Evolutionary conservation across 768 basidiomycete species (phyloP).

Genomic region (Hypsizygus marmoreus): DNA sequence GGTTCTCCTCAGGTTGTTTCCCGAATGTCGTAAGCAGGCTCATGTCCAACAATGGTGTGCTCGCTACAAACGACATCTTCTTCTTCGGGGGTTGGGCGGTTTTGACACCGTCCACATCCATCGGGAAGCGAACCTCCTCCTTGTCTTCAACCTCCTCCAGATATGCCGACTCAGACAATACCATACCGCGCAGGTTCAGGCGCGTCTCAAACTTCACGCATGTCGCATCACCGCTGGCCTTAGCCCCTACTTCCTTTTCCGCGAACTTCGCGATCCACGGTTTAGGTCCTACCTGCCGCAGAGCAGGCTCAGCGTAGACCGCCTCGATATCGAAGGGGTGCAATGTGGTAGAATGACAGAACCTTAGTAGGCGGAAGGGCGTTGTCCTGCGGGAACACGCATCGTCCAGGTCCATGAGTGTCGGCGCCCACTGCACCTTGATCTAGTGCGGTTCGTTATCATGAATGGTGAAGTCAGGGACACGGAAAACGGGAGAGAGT

Average conservation of each 20-base stretch:
- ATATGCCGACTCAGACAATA: slow-evolving; percentile 87
- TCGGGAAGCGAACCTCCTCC: slow-evolving; percentile 66
- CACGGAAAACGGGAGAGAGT: slow-evolving; percentile 97
- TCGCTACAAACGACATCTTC: slow-evolving; percentile 78
- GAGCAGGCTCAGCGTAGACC: slow-evolving; percentile 69
- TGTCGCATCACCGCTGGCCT: slow-evolving; percentile 70
- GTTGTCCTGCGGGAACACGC: slow-evolving; percentile 93
- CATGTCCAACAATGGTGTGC: slow-evolving; percentile 65
- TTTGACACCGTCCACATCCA: slow-evolving; percentile 62
- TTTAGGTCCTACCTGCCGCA: slow-evolving; percentile 78
- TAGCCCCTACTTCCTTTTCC: slow-evolving; percentile 76
- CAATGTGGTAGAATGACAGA: slow-evolving; percentile 91
- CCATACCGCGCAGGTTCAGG: slow-evolving; percentile 81
- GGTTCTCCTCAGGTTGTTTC: slow-evolving; percentile 84
- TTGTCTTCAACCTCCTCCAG: slow-evolving; percentile 80
- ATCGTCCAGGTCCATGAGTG: slow-evolving; percentile 76
- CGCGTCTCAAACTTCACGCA: slow-evolving; percentile 91
- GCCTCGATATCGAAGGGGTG: slow-evolving; percentile 89
- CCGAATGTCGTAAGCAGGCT: slow-evolving; percentile 60
- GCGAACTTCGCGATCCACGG: slow-evolving; percentile 84
- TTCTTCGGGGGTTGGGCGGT: slow-evolving; percentile 66
- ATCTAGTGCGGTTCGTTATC: slow-evolving; percentile 89
- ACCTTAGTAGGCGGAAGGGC: slow-evolving; percentile 91
- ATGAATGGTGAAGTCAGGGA: slow-evolving; percentile 88
- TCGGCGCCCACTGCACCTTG: slow-evolving; percentile 85